phyloP scores from a whole-genome alignment of 2,329 filamentous ascomycete genomes.

The Ophioceras dolichostomum region DNA sequence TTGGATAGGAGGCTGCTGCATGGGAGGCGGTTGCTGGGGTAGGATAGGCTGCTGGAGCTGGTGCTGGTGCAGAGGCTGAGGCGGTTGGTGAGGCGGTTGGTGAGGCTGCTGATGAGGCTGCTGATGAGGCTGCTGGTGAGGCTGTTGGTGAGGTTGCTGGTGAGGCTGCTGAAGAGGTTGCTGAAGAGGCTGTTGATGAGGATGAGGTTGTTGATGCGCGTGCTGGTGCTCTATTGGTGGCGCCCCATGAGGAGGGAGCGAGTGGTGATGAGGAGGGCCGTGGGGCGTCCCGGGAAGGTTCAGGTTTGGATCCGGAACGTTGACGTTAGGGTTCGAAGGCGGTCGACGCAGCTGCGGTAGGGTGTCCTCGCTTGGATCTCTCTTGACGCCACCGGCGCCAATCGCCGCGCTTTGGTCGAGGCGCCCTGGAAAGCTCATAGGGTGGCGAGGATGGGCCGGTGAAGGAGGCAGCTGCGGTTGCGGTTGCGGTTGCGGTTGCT shows the following conservation, averaged over 20 bases:
- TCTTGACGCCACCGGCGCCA: constrained; percentile 27
- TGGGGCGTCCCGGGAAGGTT: constrained; percentile 23
- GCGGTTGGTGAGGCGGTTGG: too few species aligned
- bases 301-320: constrained; percentile 18
- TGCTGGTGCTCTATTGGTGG: too few species aligned
- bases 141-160: too few species aligned
- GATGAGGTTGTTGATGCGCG: too few species aligned
- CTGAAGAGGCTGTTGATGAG: constrained; percentile 2
- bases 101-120: too few species aligned
- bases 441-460: constrained; percentile 14
- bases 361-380: constrained; percentile 37
- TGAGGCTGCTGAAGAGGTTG: constrained; percentile 11
- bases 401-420: too few species aligned
- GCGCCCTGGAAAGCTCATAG: background rate
- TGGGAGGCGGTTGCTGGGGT: too few species aligned
- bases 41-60: too few species aligned
- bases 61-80: too few species aligned
- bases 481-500: constrained; percentile 42
- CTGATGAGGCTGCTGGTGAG: too few species aligned
- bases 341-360: constrained; percentile 33
- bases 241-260: too few species aligned
- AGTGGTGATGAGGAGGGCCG: constrained; percentile 10
- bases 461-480: constrained; percentile 23
- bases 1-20: too few species aligned
- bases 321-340: constrained; percentile 39